Conservation (phyloP, 768 basidiomycete species). For the Steccherinum ochraceum region DNA sequence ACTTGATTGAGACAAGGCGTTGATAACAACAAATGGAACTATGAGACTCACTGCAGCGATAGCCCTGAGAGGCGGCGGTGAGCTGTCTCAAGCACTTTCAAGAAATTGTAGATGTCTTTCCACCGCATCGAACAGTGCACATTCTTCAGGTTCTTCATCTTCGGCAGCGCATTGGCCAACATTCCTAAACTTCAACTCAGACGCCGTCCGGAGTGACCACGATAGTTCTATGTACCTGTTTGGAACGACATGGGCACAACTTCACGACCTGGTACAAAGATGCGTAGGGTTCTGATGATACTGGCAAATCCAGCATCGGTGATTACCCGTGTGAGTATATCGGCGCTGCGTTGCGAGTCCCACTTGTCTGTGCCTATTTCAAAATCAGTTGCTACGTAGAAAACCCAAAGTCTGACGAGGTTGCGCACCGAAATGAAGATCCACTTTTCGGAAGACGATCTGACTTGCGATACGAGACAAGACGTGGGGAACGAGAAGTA, state of each 20-base stretch:
- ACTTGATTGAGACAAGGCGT: not conserved
- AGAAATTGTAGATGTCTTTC: slow-evolving; percentile 45
- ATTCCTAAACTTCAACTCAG: slow-evolving; percentile 39
- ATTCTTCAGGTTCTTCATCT: slow-evolving; percentile 50
- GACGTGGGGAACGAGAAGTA: slow-evolving; percentile 58
- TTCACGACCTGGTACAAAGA: slow-evolving; percentile 48
- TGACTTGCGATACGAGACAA: slow-evolving; percentile 66
- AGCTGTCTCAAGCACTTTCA: slow-evolving; percentile 44
- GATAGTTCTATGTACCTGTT: too few relatives aligned
- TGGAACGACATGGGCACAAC: slow-evolving; percentile 56
- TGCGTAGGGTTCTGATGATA: slow-evolving; percentile 49
- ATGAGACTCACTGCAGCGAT: slow-evolving; percentile 34
- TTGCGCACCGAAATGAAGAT: slow-evolving; percentile 53
- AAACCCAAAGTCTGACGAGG: too few relatives aligned
- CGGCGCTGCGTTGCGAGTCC: slow-evolving; percentile 61
- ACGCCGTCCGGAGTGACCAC: slow-evolving; percentile 6
- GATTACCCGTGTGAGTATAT: slow-evolving; percentile 63
- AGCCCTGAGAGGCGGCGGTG: slow-evolving; percentile 50
- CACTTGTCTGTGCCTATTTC: slow-evolving; percentile 35
- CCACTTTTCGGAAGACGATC: slow-evolving; percentile 56
- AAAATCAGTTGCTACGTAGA: slow-evolving; percentile 20
- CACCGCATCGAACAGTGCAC: slow-evolving; percentile 54
- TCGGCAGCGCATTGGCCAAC: slow-evolving; percentile 63
- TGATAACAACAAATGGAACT: not conserved
- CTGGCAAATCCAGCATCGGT: slow-evolving; percentile 52